Evolutionary conservation across 257 asterid genomes (phyloP), one percentile per base, ranked within the genome.

Genomic region (Rhazya stricta): DNA sequence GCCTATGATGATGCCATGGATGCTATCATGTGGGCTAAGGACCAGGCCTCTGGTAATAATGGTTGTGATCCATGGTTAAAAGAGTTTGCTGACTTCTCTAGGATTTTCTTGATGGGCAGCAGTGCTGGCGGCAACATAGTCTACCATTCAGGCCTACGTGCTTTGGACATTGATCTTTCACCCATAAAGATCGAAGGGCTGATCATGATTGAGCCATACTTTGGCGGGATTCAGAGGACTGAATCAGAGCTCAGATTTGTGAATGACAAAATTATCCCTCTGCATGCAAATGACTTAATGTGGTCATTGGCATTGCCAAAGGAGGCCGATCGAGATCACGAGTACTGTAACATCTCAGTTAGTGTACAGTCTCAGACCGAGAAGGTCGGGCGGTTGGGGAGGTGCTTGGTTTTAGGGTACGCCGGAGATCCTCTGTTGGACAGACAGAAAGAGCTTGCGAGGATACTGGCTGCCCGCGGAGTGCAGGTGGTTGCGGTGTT

Each of bases 1-100:
- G 96, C 97, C 12, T 89, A 89, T 72, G 91, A 89, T 8, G 97
- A 91, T 72, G 97, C 92, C 3, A 61, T 77, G 72, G 97, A 91
- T 45, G 90, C 97, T 8, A 48, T 89, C 21, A 3, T 0, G 8
- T 91, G 97, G 96, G 84, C 66, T 1, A 79, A 77, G 23, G 76
- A 63, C 29, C 88, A 88, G 65, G 89, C 89, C 0, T 5, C 58
- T 3, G 56, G 69, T 11, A 56, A 27, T 9, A 41, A 39, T 13
- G 60, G 42, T 34, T 18, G 62, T 43, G 93, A 91, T 48, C 85
- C 94, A 1, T 91, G 97, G 97, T 18, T 88, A 16, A 18, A 39
- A 0, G 90, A 88, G 30, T 11, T 71, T 0, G 96, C 53, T 2
- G 96, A 91, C 7, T 87, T 88, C 11, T 86, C 91, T 0, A 81